Percentiles rank a stretch among this genome's conserved stretches.
phyloP scores from a whole-genome alignment of 1,139 yeast species.

The Scheffersomyces quercinus region DNA sequence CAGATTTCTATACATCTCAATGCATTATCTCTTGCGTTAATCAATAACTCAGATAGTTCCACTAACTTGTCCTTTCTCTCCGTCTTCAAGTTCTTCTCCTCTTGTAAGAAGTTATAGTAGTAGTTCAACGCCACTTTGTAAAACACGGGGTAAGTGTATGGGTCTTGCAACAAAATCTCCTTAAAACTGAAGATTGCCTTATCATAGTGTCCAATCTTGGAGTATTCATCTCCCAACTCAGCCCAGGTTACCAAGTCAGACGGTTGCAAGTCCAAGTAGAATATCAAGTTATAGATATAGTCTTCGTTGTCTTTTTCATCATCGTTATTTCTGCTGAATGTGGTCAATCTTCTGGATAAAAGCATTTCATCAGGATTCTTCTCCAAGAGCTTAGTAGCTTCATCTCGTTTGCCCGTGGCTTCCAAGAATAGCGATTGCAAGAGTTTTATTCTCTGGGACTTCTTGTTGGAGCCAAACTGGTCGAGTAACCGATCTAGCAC shows the following conservation, averaged over 20 bases:
- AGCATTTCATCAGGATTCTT: slow-evolving; percentile 35
- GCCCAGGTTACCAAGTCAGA: slow-evolving; percentile 77
- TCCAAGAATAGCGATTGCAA: slow-evolving; percentile 60
- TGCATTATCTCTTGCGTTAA: slow-evolving; percentile 52
- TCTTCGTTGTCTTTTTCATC: slow-evolving; percentile 20
- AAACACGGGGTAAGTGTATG: slow-evolving; percentile 73
- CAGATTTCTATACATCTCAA: slow-evolving; percentile 75
- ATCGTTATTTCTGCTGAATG: slow-evolving; percentile 27
- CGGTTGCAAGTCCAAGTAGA: slow-evolving; percentile 59
- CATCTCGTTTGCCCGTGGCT: slow-evolving; percentile 44
- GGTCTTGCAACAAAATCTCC: slow-evolving; percentile 67
- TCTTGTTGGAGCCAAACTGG: slow-evolving; percentile 51
- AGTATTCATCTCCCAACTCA: slow-evolving; percentile 68
- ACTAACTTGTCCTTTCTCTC: slow-evolving; percentile 17
- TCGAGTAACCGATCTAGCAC: slow-evolving; percentile 66
- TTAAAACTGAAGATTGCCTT: slow-evolving; percentile 67
- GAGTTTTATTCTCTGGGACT: slow-evolving; percentile 58
- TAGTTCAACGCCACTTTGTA: slow-evolving; percentile 53
- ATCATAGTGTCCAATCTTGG: slow-evolving; percentile 59
- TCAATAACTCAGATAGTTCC: slow-evolving; percentile 23
- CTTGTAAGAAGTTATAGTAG: slow-evolving; percentile 19
- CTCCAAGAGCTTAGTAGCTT: slow-evolving; percentile 40
- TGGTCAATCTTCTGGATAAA: slow-evolving; percentile 36
- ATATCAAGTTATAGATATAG: slow-evolving; percentile 52
- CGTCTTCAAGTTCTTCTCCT: slow-evolving; percentile 9